phyloP scores from a whole-genome alignment of 2,329 filamentous ascomycete species.

The Eutypella sp. region DNA sequence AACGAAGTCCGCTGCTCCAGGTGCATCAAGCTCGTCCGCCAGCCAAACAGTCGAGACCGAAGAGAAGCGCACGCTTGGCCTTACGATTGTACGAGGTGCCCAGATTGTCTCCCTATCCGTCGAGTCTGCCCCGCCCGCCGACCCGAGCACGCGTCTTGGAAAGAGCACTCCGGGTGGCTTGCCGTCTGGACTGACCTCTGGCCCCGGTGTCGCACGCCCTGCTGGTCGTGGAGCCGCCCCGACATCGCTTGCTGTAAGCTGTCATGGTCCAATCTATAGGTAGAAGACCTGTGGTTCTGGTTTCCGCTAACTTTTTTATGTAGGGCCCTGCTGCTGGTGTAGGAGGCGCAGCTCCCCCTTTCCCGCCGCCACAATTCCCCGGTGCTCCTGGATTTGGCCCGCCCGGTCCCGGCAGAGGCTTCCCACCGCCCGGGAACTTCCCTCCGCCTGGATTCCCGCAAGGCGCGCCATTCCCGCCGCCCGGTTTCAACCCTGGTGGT shows the following conservation, averaged over 20 bases:
- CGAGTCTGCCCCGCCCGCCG: conserved; percentile 90
- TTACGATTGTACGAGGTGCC: conserved; percentile 90
- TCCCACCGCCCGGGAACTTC: conserved; percentile 35
- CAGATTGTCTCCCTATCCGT: conserved; percentile 93
- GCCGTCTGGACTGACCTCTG: conserved; percentile 68
- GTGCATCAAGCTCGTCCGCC: conserved; percentile 52
- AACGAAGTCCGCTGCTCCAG: conserved; percentile 64
- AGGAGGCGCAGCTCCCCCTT: conserved; percentile 63
- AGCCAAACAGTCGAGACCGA: conserved; percentile 76
- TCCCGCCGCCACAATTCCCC: conserved; percentile 54
- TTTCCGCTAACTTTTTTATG: conserved; percentile 15
- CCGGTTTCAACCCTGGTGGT: conserved; percentile 46
- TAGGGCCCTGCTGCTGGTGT: conserved; percentile 81
- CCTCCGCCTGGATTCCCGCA: conserved; percentile 40
- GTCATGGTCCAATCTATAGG: background rate
- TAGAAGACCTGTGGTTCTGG: background rate
- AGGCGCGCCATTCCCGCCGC: conserved; percentile 42
- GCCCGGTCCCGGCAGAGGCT: conserved; percentile 40
- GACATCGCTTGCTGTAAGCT: conserved; percentile 70
- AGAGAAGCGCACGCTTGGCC: conserved; percentile 94
- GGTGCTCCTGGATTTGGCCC: conserved; percentile 46
- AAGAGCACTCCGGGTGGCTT: conserved; percentile 65
- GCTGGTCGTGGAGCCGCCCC: conserved; percentile 75
- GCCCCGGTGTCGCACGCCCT: conserved; percentile 85
- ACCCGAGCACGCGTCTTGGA: conserved; percentile 85